A percentile compares a stretch with the other conserved stretches of the same genome.
These are phyloP conservation scores for Hanseniaspora meyeri DNA, from an alignment of 805 yeast genomes.

Conservation along the genomic window DNA sequence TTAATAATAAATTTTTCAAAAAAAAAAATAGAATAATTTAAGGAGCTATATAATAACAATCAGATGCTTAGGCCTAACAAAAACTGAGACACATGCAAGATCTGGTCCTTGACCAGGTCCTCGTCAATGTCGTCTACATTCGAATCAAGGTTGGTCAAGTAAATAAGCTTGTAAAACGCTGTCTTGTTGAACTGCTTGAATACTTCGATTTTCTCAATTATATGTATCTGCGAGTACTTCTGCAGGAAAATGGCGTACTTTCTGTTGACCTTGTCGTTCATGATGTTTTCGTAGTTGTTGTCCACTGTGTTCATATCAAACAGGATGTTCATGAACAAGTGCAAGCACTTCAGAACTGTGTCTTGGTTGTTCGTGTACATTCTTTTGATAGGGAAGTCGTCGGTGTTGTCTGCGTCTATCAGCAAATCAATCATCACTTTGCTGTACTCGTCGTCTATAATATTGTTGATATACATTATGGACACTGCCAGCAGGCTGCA, in stretches of 20 bases:
- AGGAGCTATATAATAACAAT: neutral
- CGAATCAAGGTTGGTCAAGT: slow-evolving; percentile 14
- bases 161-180: slow-evolving; percentile 18
- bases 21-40: too few relatives aligned
- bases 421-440: neutral
- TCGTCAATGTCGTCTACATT: neutral
- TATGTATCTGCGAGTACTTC: slow-evolving; percentile 19
- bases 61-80: neutral
- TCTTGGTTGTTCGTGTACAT: neutral
- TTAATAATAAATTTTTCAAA: neutral
- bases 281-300: neutral
- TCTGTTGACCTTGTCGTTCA: neutral
- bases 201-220: slow-evolving; percentile 14
- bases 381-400: slow-evolving; percentile 1
- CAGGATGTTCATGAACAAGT: slow-evolving; percentile 10
- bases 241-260: slow-evolving; percentile 16
- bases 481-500: slow-evolving; percentile 37
- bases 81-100: slow-evolving; percentile 2
- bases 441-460: neutral
- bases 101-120: slow-evolving; percentile 1
- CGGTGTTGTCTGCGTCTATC: neutral
- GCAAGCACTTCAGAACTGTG: slow-evolving; percentile 8
- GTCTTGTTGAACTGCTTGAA: slow-evolving; percentile 18
- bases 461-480: neutral
- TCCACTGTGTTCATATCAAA: slow-evolving; percentile 3